Evolutionary conservation across 805 yeast species (phyloP).

Genomic region (Cyberlindnera galapagoensis): DNA sequence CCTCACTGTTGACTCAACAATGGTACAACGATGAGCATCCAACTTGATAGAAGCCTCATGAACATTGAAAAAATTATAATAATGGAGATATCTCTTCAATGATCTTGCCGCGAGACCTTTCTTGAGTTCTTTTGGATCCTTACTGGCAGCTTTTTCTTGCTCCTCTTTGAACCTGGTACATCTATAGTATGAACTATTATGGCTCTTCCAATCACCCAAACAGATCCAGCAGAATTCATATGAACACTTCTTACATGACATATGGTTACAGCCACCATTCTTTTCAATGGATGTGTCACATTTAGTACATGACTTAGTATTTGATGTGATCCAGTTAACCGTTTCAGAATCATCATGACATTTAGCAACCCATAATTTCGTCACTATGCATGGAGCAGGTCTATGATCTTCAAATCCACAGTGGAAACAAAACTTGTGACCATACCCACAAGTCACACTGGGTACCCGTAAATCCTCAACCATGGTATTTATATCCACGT

Average conservation of each 20-base stretch:
- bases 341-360: slow-evolving; percentile 87
- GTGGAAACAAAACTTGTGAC: slow-evolving; percentile 70
- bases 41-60: slow-evolving; percentile 74
- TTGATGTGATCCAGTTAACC: slow-evolving; percentile 74
- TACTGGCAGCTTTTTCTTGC: slow-evolving; percentile 18
- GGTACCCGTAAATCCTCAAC: slow-evolving; percentile 37
- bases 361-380: slow-evolving; percentile 66
- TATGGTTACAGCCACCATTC: slow-evolving; percentile 96
- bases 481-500: slow-evolving; percentile 5
- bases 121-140: slow-evolving; percentile 32
- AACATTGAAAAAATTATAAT: slow-evolving; percentile 63
- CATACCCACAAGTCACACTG: slow-evolving; percentile 57
- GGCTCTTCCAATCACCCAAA: slow-evolving; percentile 65
- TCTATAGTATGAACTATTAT: slow-evolving; percentile 55
- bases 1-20: slow-evolving; percentile 58
- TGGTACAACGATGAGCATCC: slow-evolving; percentile 57
- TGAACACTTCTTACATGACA: slow-evolving; percentile 76
- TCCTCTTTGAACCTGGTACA: slow-evolving; percentile 57
- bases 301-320: slow-evolving; percentile 82
- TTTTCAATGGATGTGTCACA: slow-evolving; percentile 80
- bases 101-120: slow-evolving; percentile 38
- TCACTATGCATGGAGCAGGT: slow-evolving; percentile 76
- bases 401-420: slow-evolving; percentile 74
- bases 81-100: slow-evolving; percentile 64
- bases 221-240: slow-evolving; percentile 95